Percentiles rank a stretch among this genome's conserved stretches.
Evolutionary conservation across 345 rosid species (phyloP).

Genomic region (Xanthoceras sorbifolium): DNA sequence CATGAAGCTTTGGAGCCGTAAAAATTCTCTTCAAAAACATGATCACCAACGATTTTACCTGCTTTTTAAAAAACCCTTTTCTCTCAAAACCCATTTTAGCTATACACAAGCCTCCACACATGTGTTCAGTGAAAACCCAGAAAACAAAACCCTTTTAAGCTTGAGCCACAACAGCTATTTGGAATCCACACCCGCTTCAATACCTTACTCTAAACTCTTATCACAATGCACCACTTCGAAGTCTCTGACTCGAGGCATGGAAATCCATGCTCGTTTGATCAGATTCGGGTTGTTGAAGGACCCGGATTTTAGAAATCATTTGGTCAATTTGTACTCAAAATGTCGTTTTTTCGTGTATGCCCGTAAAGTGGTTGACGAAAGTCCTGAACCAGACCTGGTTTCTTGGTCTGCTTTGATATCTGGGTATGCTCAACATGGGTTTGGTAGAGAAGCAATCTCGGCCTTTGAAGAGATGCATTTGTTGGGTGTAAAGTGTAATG

Average conservation of each 20-base stretch:
- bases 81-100: slow-evolving; percentile 19
- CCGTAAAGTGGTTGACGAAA: slow-evolving; percentile 52
- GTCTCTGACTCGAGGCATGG: slow-evolving; percentile 36
- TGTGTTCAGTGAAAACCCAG: slow-evolving; percentile 7
- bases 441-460: slow-evolving; percentile 40
- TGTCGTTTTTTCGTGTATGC: slow-evolving; percentile 44
- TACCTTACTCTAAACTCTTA: slow-evolving; percentile 37
- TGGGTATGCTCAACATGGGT: slow-evolving; percentile 53
- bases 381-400: slow-evolving; percentile 56
- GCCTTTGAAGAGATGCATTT: slow-evolving; percentile 45
- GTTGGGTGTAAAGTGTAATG: slow-evolving; percentile 55
- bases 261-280: slow-evolving; percentile 47
- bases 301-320: slow-evolving; percentile 34
- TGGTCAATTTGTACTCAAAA: slow-evolving; percentile 41
- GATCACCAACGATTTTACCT: slow-evolving; percentile 29
- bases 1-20: slow-evolving; percentile 30
- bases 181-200: slow-evolving; percentile 5
- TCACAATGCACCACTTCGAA: slow-evolving; percentile 46
- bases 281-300: slow-evolving; percentile 32
- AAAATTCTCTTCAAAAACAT: slow-evolving; percentile 28
- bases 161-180: not conserved
- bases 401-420: slow-evolving; percentile 75
- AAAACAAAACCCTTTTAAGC: slow-evolving; percentile 6
- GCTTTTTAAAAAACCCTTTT: slow-evolving; percentile 19
- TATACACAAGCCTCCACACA: slow-evolving; percentile 21